Conservation (phyloP, 306 rosid genomes). For the Begonia fuchsioides region DNA sequence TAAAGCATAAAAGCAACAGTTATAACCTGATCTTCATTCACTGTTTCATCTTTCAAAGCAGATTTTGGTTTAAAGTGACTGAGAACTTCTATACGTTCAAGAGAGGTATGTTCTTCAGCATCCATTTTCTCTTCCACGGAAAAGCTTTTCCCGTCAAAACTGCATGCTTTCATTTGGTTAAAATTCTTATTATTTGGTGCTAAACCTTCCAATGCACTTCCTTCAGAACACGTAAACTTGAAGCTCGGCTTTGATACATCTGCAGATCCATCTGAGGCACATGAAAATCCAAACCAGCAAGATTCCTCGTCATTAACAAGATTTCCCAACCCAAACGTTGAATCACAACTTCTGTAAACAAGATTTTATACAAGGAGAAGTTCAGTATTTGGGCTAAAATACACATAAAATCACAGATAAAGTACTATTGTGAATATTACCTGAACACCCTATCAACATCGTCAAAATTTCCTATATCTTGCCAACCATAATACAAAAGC, state of each 20-base stretch:
- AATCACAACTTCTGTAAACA: constrained; percentile 56
- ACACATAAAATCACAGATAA: not conserved
- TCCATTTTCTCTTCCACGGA: constrained; percentile 16
- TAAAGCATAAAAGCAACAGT: too few species aligned
- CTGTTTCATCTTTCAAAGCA: constrained; percentile 16
- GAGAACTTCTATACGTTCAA: constrained; percentile 21
- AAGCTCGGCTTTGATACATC: constrained; percentile 38
- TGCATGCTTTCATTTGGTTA: constrained; percentile 17
- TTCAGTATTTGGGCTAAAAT: constrained; percentile 3
- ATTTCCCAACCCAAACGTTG: constrained; percentile 46
- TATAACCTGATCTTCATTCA: constrained; percentile 38
- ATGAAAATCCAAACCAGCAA: constrained; percentile 55
- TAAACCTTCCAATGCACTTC: constrained; percentile 28
- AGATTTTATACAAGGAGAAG: constrained; percentile 5
- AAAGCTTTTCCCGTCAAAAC: constrained; percentile 16
- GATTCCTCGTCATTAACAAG: constrained; percentile 53
- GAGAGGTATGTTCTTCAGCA: constrained; percentile 16
- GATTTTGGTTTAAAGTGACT: constrained; percentile 21
- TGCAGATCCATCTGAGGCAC: too few species aligned
- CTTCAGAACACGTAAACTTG: constrained; percentile 33
- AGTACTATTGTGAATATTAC: constrained; percentile 21
- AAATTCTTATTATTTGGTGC: constrained; percentile 22
- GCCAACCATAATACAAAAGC: constrained; percentile 42
- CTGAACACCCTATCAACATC: constrained; percentile 80
- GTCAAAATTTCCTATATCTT: constrained; percentile 64